phyloP scores from a whole-genome alignment of 2,329 filamentous ascomycete genomes.

The Penicillium oxalicum region DNA sequence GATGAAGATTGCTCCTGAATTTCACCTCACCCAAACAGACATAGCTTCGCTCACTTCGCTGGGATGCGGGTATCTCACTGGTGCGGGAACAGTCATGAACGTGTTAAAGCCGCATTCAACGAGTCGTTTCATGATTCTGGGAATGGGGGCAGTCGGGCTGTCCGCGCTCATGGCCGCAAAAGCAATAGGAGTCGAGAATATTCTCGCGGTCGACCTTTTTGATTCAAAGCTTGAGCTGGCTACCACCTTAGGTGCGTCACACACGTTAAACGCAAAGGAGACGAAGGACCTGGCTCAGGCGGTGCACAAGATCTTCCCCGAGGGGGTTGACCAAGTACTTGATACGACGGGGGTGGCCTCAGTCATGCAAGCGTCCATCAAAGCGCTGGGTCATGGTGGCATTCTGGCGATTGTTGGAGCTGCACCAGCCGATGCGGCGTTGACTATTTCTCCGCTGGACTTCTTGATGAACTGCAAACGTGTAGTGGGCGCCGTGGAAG shows the following conservation, averaged over 20 bases:
- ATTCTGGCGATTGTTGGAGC: conserved; percentile 32
- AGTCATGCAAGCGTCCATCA: conserved; percentile 27
- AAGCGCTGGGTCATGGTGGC: conserved; percentile 27
- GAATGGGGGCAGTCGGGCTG: conserved; percentile 25
- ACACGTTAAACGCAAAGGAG: conserved; percentile 32
- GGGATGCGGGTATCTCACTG: conserved; percentile 30
- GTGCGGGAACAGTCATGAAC: conserved; percentile 29
- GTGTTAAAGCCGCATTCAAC: conserved; percentile 19
- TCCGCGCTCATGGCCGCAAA: conserved; percentile 19
- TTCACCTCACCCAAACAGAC: conserved; percentile 13
- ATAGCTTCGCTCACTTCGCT: conserved; percentile 25
- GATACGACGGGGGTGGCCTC: conserved; percentile 28
- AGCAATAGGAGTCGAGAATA: conserved; percentile 14
- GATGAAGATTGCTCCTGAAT: conserved; percentile 19
- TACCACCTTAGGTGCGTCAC: conserved; percentile 42
- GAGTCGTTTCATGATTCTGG: conserved; percentile 22
- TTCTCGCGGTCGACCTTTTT: conserved; percentile 46
- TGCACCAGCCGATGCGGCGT: conserved; percentile 19
- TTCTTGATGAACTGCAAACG: conserved; percentile 27
- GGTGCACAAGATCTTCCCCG: conserved; percentile 23
- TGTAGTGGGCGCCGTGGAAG: conserved; percentile 31
- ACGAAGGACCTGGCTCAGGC: conserved; percentile 23
- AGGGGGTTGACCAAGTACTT: conserved; percentile 25
- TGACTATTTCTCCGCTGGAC: conserved; percentile 23
- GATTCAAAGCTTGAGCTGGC: conserved; percentile 40